phyloP scores from a whole-genome alignment of 768 basidiomycete species.

The Amanita phalloides region DNA sequence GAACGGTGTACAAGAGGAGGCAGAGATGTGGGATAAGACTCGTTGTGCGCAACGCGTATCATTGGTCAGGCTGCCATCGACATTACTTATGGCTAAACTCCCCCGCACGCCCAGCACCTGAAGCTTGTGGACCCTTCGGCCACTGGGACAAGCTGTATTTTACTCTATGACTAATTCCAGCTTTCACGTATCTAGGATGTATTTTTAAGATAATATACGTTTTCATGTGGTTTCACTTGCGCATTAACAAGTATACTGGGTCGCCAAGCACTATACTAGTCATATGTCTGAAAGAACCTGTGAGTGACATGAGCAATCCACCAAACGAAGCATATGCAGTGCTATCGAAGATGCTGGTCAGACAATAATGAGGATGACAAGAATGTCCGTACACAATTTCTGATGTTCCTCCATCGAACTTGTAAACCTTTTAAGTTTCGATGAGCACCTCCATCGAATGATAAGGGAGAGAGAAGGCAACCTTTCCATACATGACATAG shows the following conservation, averaged over 20 bases:
- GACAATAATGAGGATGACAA: neutral
- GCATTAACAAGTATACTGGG: slow-evolving; percentile 81
- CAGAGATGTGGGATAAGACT: slow-evolving; percentile 86
- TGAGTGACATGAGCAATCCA: slow-evolving; percentile 87
- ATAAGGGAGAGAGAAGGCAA: slow-evolving; percentile 20
- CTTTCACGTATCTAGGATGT: slow-evolving; percentile 7
- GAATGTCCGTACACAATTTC: slow-evolving; percentile 66
- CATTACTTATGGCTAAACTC: slow-evolving; percentile 17
- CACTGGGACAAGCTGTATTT: slow-evolving; percentile 5
- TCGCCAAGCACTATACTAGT: slow-evolving; percentile 88
- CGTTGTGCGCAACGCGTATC: slow-evolving; percentile 81
- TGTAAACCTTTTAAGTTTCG: slow-evolving; percentile 64
- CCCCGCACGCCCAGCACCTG: neutral
- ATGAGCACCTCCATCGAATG: neutral
- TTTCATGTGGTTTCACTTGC: slow-evolving; percentile 37
- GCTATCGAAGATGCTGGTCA: slow-evolving; percentile 27
- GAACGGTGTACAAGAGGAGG: slow-evolving; percentile 41
- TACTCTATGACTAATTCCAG: slow-evolving; percentile 1
- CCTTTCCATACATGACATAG: slow-evolving; percentile 99
- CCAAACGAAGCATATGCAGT: slow-evolving; percentile 97
- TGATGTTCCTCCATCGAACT: slow-evolving; percentile 79
- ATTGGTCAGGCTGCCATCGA: slow-evolving; percentile 61
- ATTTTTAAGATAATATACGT: slow-evolving; percentile 3
- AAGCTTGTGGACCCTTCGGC: neutral
- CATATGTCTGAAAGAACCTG: slow-evolving; percentile 89